phyloP scores from a whole-genome alignment of 176 grass and related monocot species.

The barley (Hordeum vulgare) region DNA sequence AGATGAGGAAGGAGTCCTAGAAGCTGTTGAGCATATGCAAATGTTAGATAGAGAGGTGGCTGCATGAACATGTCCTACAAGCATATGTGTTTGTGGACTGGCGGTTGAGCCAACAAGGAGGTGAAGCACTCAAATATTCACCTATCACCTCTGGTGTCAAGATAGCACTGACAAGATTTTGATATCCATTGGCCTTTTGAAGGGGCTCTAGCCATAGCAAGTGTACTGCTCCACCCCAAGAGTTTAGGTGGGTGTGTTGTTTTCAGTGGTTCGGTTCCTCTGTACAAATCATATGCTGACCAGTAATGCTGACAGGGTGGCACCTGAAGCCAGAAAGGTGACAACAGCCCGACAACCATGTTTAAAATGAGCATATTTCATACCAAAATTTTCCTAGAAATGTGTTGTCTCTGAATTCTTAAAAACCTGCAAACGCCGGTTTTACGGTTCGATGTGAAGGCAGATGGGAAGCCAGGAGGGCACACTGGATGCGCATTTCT shows the following conservation, averaged over 20 bases:
- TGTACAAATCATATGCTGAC: constrained; percentile 34
- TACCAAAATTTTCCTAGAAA: background rate
- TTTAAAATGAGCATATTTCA: background rate
- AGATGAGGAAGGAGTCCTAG: constrained; percentile 40
- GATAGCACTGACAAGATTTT: background rate
- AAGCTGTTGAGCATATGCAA: constrained; percentile 46
- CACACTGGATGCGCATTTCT: constrained; percentile 52
- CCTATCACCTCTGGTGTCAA: background rate
- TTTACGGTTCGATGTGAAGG: constrained; percentile 65
- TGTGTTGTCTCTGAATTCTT: background rate
- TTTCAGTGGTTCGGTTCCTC: constrained; percentile 58
- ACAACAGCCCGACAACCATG: background rate
- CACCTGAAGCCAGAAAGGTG: constrained; percentile 58
- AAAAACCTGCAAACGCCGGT: constrained; percentile 40
- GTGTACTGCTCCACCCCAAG: constrained; percentile 51
- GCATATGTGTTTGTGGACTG: constrained; percentile 54
- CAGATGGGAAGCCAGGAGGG: constrained; percentile 49
- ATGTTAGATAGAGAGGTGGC: constrained; percentile 44
- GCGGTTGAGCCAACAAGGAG: constrained; percentile 62
- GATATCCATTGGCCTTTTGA: background rate
- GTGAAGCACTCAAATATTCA: background rate
- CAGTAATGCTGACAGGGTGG: background rate
- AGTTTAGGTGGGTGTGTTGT: constrained; percentile 47
- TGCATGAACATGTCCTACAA: constrained; percentile 43
- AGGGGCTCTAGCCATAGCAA: constrained; percentile 59